These are phyloP conservation scores for Hypoxylon sp. DNA, from an alignment of 2,329 filamentous ascomycete species.

Conservation along the genomic window DNA sequence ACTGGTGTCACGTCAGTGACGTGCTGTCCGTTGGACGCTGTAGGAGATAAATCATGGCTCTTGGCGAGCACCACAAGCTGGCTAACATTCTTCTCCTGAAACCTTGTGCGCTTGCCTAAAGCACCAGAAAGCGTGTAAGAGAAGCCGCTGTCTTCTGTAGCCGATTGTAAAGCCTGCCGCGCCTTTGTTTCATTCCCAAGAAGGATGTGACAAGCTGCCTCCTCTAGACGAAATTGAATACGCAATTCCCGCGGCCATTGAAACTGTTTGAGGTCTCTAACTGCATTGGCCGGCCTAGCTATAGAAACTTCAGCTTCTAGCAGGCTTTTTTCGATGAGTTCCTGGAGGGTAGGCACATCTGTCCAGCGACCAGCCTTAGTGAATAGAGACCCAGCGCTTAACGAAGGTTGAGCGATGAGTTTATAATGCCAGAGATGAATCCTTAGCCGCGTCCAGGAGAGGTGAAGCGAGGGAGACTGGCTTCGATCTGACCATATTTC, in stretches of 20 bases:
- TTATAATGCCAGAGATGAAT: constrained; percentile 79
- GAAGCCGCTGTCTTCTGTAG: constrained; percentile 77
- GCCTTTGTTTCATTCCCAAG: constrained; percentile 86
- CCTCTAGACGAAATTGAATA: constrained; percentile 83
- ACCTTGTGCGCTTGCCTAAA: constrained; percentile 87
- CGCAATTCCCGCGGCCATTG: constrained; percentile 65
- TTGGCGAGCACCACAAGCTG: constrained; percentile 93
- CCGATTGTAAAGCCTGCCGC: constrained; percentile 76
- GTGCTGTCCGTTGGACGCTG: constrained; percentile 28
- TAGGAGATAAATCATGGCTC: constrained; percentile 66
- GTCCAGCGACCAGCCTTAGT: constrained; percentile 71
- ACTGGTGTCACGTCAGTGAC: constrained; percentile 65
- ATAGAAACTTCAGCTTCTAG: constrained; percentile 57
- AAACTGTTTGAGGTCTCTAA: constrained; percentile 50
- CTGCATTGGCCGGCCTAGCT: constrained; percentile 9
- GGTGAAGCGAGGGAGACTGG: constrained; percentile 55
- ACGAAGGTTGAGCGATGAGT: constrained; percentile 69
- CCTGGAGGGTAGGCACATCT: constrained; percentile 70
- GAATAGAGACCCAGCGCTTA: constrained; percentile 69
- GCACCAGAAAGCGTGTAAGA: constrained; percentile 87
- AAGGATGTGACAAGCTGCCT: constrained; percentile 85
- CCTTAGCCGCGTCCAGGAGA: constrained; percentile 76
- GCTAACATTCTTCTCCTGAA: constrained; percentile 83
- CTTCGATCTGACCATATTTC: constrained; percentile 53
- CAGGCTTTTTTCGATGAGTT: constrained; percentile 62